Base-by-base conservation (phyloP, 2,329 filamentous ascomycete genomes). In the Phialemonium atrogriseum region DNA sequence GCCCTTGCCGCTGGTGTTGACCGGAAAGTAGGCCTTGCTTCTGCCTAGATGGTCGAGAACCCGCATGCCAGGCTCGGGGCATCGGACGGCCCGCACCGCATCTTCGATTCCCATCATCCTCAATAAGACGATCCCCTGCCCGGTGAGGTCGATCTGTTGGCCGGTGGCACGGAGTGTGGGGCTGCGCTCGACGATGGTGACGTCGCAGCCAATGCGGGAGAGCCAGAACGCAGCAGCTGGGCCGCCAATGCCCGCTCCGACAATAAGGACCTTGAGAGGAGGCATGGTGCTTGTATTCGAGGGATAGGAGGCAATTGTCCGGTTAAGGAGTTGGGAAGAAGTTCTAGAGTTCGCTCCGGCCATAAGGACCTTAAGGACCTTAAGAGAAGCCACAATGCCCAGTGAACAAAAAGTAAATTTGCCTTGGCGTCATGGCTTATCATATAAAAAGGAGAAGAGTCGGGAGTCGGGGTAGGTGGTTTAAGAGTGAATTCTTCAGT, bases 1-100 rank as follows among this genome's bases (percentile, higher is more conserved):
- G 0, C 62, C 60, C 32, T 58, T 50, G 4, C 61, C 64, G 0
- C 60, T 49, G 30, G 54, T 52, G 40, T 62, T 60, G 20, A 52
- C 51, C 14, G 45, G 44, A 26, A 70, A 54, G 5, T 47, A 51
- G n/a, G 62, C 70, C 24, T 50, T 47, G 3, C 43, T 32, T 1
- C 44, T 48, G 33, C 64, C 62, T 1, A 48, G 35, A 0, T 38
- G 35, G 42, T 73, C 58, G 16, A 74, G 56, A 12, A 72, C 42
- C 19, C 56, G 43, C 1, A 70, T 16, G 4, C 73, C 74, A 24
- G 51, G 34, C 51, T 78, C 68, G 11, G 61, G 43, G 11, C 71
- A 65, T 2, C 45, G 40, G 13, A 49, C 54, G 11, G 38, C 46
- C 5, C 55, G 54, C 7, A 68, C 45, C 0, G 45, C 44, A 1